Base-by-base conservation (phyloP, 176 grass and related monocot species). In the Hordeum vulgare region DNA sequence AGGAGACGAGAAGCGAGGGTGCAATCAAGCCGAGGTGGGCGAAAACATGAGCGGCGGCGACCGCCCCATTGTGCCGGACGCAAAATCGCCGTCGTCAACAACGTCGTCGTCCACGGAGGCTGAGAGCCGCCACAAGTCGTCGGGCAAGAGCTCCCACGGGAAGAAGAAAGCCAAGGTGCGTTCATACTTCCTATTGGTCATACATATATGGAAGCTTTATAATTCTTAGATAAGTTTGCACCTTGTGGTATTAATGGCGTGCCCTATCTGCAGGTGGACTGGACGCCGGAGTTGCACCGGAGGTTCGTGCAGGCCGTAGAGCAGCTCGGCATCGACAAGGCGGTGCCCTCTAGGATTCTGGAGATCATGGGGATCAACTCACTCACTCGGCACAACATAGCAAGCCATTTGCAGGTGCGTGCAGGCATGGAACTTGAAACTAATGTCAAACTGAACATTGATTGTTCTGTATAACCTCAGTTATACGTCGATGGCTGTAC, bases 281-380 rank as follows among this genome's bases (percentile, higher is more conserved):
- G 96, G 96, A 95, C 96, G 28, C 89, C 96, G 34, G 96, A 98
- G 57, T 89, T 95, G 65, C 96, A 98, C 58, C 91, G 96, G 83
- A 93, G 63, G 62, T 98, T 98, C 59, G 93, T 98, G 20, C 96
- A 93, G 78, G 93, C 91, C 1, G 93, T 95, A 69, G 96, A 98
- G 77, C 85, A 95, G 87, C 90, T 98, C 11, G 96, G 96, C 53
- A 86, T 98, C 5, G 93, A 95, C 40, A 95, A 98, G 78, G 96
- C 96, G 0, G 93, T 98, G 57, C 96, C 96, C 0, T 98, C 96
- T 17, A 98, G 93, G 73, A 98, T 98, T 80, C 77, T 98, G n/a
- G 96, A 95, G 85, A 79, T 98, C 60, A 95, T 98, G 96, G 93
- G 93, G 28, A 87, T 93, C 44, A 75, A 98, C 76, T 93, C 90